Conservation (phyloP, 306 rosid species). For the Argentina anserina region DNA sequence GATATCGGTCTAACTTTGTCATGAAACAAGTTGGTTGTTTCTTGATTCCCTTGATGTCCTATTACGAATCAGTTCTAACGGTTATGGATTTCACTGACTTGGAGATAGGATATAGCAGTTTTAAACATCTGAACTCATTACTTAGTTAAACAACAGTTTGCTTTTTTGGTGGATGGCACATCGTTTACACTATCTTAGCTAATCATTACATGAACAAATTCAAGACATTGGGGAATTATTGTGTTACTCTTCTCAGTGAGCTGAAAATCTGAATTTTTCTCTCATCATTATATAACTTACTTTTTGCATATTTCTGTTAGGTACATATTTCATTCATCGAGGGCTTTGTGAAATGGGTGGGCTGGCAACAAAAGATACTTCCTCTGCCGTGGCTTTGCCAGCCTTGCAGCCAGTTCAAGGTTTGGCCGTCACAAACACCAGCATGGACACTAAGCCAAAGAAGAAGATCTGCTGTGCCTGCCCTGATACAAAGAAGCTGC, state of each 20-base stretch:
- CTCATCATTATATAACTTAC: background rate
- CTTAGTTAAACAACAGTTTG: background rate
- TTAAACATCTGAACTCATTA: background rate
- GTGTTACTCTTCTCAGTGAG: background rate
- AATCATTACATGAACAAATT: background rate
- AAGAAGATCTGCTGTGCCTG: conserved; percentile 91
- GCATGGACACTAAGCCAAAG: conserved; percentile 56
- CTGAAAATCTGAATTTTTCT: background rate
- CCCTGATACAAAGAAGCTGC: conserved; percentile 65
- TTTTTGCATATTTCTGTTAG: conserved; percentile 1
- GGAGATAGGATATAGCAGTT: background rate
- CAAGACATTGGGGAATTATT: background rate
- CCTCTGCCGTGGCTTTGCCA: conserved; percentile 30
- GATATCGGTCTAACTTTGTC: background rate
- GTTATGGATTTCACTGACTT: background rate
- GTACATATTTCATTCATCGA: background rate
- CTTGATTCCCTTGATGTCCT: background rate
- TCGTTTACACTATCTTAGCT: background rate
- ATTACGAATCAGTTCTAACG: background rate
- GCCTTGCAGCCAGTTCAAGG: conserved; percentile 31
- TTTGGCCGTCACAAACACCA: conserved; percentile 12
- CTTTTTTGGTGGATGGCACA: background rate
- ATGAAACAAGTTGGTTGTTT: background rate
- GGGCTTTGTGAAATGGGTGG: conserved; percentile 43
- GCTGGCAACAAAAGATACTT: conserved; percentile 33